Percentiles rank a stretch among this genome's conserved stretches.
Evolutionary conservation across 306 rosid genomes (phyloP).

Genomic region (Pachyrhizus erosus): DNA sequence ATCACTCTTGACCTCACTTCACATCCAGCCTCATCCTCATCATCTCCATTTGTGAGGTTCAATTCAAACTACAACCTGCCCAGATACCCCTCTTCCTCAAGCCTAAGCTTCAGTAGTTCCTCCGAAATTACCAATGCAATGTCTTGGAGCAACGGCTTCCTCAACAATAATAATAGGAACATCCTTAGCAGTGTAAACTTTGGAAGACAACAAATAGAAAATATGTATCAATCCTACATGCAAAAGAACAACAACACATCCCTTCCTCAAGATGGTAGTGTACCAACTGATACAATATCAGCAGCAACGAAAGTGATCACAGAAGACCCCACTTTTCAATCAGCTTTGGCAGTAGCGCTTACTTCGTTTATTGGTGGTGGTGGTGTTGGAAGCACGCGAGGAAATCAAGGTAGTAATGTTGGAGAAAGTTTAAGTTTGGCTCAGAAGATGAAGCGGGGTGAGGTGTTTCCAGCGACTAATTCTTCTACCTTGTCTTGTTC

Average conservation of each 20-base stretch:
- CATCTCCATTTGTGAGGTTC: constrained; percentile 58
- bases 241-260: constrained; percentile 48
- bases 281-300: constrained; percentile 61
- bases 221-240: constrained; percentile 51
- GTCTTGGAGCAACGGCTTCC: constrained; percentile 65
- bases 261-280: constrained; percentile 32
- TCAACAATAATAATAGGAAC: constrained; percentile 51
- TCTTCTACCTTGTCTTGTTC: constrained; percentile 34
- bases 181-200: constrained; percentile 45
- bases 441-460: constrained; percentile 59
- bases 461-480: constrained; percentile 45
- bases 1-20: constrained; percentile 93
- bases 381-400: constrained; percentile 28
- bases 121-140: constrained; percentile 47
- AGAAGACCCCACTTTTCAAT: constrained; percentile 82
- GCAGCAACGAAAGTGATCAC: constrained; percentile 95
- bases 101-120: constrained; percentile 61
- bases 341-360: constrained; percentile 82
- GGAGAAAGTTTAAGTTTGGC: constrained; percentile 40
- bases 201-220: constrained; percentile 56
- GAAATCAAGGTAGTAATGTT: constrained; percentile 32
- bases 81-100: constrained; percentile 57
- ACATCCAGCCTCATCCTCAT: constrained; percentile 56
- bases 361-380: constrained; percentile 67
- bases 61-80: constrained; percentile 54